Conservation (phyloP, 2,329 filamentous ascomycete genomes). For the Leptographium procerum region DNA sequence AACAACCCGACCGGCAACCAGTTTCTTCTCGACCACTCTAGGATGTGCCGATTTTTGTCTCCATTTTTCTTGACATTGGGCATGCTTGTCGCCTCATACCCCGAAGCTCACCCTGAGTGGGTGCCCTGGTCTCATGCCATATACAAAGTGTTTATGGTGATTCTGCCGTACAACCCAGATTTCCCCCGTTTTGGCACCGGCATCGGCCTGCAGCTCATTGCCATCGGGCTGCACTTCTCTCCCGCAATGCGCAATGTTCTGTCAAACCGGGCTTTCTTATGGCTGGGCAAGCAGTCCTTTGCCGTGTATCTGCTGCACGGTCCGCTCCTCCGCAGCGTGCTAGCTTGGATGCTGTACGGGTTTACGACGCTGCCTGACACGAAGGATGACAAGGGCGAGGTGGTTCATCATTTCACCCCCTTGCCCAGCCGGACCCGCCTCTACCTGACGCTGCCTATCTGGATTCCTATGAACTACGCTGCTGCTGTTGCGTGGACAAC, state of each 20-base stretch:
- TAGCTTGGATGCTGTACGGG: slow-evolving; percentile 50
- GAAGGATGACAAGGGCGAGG: slow-evolving; percentile 23
- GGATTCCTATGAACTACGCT: slow-evolving; percentile 35
- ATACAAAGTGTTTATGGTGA: slow-evolving; percentile 26
- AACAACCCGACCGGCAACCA: slow-evolving; percentile 37
- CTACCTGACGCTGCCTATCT: slow-evolving; percentile 28
- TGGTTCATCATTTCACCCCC: slow-evolving; percentile 5
- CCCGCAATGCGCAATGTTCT: slow-evolving; percentile 38
- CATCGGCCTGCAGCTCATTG: slow-evolving; percentile 28
- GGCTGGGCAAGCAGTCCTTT: slow-evolving; percentile 53
- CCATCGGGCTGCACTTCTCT: slow-evolving; percentile 41
- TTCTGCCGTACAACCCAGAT: slow-evolving; percentile 36
- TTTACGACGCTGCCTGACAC: slow-evolving; percentile 25
- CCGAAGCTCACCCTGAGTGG: slow-evolving; percentile 42
- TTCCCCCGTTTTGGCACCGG: slow-evolving; percentile 29
- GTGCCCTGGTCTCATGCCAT: slow-evolving; percentile 41
- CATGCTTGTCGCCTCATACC: slow-evolving; percentile 48
- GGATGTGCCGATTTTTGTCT: slow-evolving; percentile 31
- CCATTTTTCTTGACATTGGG: slow-evolving; percentile 38
- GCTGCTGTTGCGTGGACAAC: slow-evolving; percentile 38
- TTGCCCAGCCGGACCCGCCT: slow-evolving; percentile 26
- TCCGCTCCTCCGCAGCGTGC: slow-evolving; percentile 44
- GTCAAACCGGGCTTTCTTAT: slow-evolving; percentile 43
- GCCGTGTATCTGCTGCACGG: slow-evolving; percentile 55
- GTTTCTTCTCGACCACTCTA: slow-evolving; percentile 33